Evolutionary conservation across 257 asterid species (phyloP).

Genomic region (Lycium ferocissimum): DNA sequence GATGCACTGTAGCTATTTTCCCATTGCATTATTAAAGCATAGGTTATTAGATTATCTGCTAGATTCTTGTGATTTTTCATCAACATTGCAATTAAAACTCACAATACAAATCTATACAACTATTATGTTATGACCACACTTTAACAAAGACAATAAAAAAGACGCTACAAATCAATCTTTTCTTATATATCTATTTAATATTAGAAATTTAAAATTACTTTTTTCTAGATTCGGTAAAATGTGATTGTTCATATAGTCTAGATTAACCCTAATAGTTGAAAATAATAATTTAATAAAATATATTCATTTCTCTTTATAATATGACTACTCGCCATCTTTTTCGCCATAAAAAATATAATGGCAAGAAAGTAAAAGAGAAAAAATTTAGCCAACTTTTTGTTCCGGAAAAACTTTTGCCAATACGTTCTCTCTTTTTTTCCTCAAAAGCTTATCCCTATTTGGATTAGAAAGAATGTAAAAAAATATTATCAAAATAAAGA

Average conservation of each 20-base stretch:
- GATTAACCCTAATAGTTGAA: background rate
- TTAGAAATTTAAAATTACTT: background rate
- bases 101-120: background rate
- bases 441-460: background rate
- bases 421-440: too few species aligned
- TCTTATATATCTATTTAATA: background rate
- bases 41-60: background rate
- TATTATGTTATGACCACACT: background rate
- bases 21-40: background rate
- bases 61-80: background rate
- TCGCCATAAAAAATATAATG: background rate
- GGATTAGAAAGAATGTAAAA: too few species aligned
- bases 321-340: background rate
- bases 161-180: background rate
- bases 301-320: background rate
- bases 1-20: too few species aligned
- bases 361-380: background rate
- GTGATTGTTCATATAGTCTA: background rate
- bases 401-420: too few species aligned
- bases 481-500: too few species aligned
- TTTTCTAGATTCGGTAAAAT: background rate
- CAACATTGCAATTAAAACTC: background rate
- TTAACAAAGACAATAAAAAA: background rate
- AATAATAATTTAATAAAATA: background rate
- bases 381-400: too few species aligned